phyloP scores from a whole-genome alignment of 2,329 filamentous ascomycete species.

The Xylaria sp. region DNA sequence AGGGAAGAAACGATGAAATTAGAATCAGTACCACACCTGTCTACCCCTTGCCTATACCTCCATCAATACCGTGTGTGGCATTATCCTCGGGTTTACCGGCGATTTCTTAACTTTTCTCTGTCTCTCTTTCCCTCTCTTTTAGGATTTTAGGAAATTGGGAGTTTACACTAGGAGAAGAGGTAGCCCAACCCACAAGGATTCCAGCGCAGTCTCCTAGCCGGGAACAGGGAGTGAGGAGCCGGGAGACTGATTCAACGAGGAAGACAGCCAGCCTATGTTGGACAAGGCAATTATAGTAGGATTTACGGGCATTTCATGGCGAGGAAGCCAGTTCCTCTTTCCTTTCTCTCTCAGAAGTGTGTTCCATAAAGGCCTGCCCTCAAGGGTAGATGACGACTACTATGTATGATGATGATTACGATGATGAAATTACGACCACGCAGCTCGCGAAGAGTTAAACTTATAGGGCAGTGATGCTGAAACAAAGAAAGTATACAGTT shows the following conservation, averaged over 20 bases:
- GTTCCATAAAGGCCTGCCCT: constrained; percentile 46
- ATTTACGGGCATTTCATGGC: constrained; percentile 27
- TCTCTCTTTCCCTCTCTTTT: background rate
- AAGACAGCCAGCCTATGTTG: constrained; percentile 18
- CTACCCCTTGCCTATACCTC: constrained; percentile 12
- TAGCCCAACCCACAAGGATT: background rate
- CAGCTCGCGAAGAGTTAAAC: constrained; percentile 41
- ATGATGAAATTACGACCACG: constrained; percentile 46
- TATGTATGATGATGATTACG: constrained; percentile 41
- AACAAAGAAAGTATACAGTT: constrained; percentile 32
- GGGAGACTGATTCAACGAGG: constrained; percentile 19
- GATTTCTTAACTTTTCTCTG: constrained; percentile 4
- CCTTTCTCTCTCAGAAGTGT: constrained; percentile 16
- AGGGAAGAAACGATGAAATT: constrained; percentile 27
- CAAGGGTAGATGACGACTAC: constrained; percentile 45
- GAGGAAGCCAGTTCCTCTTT: constrained; percentile 28
- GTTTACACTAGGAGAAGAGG: background rate
- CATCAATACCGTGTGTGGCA: background rate
- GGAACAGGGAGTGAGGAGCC: constrained; percentile 15
- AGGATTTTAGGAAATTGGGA: background rate
- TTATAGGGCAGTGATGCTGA: constrained; percentile 32
- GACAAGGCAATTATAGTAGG: constrained; percentile 27
- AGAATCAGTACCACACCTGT: constrained; percentile 26
- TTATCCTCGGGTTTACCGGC: constrained; percentile 10
- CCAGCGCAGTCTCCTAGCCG: constrained; percentile 16